phyloP scores from a whole-genome alignment of 1,284 basidiomycete genomes.

The Volvariella volvacea region DNA sequence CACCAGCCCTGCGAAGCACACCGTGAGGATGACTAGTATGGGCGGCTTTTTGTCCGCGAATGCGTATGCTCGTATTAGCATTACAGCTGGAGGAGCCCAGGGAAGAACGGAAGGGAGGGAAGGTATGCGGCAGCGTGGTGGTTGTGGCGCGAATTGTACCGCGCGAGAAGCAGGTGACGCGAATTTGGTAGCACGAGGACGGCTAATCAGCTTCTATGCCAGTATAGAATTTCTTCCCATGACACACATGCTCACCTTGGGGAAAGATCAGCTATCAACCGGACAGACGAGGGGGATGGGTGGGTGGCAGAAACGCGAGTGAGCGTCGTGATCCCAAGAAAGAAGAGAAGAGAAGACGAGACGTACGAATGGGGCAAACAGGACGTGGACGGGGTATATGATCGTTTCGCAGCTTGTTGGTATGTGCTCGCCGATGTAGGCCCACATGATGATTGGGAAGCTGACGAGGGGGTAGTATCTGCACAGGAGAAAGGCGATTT shows the following conservation, averaged over 20 bases:
- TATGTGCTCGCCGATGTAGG: background rate
- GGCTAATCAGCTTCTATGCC: too few relatives aligned
- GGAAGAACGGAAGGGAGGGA: background rate
- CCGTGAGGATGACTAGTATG: slow-evolving; percentile 23
- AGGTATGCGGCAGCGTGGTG: background rate
- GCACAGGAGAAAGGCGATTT: background rate
- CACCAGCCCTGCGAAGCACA: slow-evolving; percentile 22
- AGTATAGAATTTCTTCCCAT: too few relatives aligned
- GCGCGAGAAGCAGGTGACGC: too few relatives aligned
- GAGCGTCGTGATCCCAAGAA: too few relatives aligned
- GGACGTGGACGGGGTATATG: background rate
- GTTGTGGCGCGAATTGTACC: too few relatives aligned
- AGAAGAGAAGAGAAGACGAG: background rate
- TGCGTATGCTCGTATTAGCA: slow-evolving; percentile 30
- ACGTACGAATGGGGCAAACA: background rate
- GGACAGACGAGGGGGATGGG: background rate
- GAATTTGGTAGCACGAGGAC: too few relatives aligned
- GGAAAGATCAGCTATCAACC: background rate
- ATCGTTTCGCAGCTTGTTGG: background rate
- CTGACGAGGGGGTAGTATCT: background rate
- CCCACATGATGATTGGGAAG: background rate
- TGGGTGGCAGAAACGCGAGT: background rate
- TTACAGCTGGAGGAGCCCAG: slow-evolving; percentile 25
- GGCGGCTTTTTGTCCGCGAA: slow-evolving; percentile 23
- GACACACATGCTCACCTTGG: background rate